Conservation (phyloP, 306 rosid genomes). For the Mucuna pruriens region DNA sequence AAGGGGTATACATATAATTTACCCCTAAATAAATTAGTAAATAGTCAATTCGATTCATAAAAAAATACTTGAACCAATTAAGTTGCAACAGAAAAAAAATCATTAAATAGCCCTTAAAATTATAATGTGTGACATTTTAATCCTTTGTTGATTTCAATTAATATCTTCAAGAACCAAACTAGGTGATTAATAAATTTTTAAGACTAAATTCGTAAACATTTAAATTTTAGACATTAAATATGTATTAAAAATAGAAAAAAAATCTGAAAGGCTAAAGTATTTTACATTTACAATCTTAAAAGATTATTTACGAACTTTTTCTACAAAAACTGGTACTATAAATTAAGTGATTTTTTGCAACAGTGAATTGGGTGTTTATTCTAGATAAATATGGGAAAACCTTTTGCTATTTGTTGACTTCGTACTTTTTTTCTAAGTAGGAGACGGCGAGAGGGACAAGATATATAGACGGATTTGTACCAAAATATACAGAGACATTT, state of each 20-base stretch:
- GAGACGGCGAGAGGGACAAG: slow-evolving; percentile 1
- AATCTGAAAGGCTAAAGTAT: neutral
- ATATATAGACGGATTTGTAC: neutral
- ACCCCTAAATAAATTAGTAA: neutral
- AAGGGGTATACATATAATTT: neutral
- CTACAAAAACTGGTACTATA: neutral
- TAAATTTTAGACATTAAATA: neutral
- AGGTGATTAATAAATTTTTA: neutral
- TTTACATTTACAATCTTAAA: neutral
- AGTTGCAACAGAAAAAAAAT: neutral
- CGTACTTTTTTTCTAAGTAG: neutral
- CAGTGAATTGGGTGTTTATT: neutral
- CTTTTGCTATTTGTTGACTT: neutral
- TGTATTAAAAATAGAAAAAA: neutral
- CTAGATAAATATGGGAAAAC: slow-evolving; percentile 1
- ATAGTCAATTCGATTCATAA: neutral
- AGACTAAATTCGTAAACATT: neutral
- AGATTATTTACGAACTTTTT: neutral
- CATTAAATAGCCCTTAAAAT: neutral
- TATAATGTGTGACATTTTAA: neutral
- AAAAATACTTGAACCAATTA: neutral
- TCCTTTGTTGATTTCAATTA: neutral
- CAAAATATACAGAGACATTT: neutral
- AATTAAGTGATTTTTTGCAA: neutral
- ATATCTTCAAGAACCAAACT: neutral